Percentiles rank a stretch among this genome's conserved stretches.
Evolutionary conservation across 2,329 filamentous ascomycete species (phyloP).

Genomic region (Scytalidium sp.): DNA sequence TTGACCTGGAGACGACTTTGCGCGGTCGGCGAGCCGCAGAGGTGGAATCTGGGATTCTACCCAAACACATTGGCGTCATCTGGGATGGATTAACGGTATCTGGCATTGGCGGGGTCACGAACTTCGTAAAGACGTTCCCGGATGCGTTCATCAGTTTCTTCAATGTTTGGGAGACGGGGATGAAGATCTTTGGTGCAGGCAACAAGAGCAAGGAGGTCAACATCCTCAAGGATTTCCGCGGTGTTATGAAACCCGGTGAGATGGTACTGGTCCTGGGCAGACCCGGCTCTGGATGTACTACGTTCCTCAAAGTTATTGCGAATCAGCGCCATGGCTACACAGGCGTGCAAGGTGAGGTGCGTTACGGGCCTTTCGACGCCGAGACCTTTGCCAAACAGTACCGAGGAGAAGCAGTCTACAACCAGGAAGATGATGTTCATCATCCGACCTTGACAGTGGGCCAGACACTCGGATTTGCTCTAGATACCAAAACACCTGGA

Average conservation of each 20-base stretch:
- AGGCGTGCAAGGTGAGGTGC: constrained; percentile 66
- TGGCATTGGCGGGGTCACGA: constrained; percentile 71
- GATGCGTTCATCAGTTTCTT: constrained; percentile 70
- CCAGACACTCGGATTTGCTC: constrained; percentile 80
- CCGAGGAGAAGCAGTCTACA: constrained; percentile 81
- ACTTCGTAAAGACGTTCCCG: constrained; percentile 70
- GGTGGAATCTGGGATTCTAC: constrained; percentile 72
- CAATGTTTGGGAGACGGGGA: constrained; percentile 66
- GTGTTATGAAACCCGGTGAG: constrained; percentile 74
- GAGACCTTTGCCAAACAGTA: constrained; percentile 69
- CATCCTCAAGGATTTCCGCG: constrained; percentile 69
- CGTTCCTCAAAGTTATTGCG: constrained; percentile 50
- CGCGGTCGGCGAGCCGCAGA: constrained; percentile 70
- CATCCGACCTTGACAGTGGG: constrained; percentile 81
- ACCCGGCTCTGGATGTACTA: constrained; percentile 45
- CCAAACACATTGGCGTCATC: constrained; percentile 76
- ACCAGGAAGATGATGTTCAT: constrained; percentile 83
- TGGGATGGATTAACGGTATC: constrained; percentile 77
- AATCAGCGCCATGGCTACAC: constrained; percentile 58
- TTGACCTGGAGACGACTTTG: constrained; percentile 73
- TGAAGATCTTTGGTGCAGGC: constrained; percentile 60
- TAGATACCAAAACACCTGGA: constrained; percentile 80
- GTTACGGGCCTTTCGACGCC: constrained; percentile 71
- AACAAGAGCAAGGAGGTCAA: constrained; percentile 69
- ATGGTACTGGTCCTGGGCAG: constrained; percentile 53